Percentiles rank a stretch among this genome's conserved stretches.
Conservation (phyloP, 305 asterid genomes). For the Salvia sclarea region DNA sequence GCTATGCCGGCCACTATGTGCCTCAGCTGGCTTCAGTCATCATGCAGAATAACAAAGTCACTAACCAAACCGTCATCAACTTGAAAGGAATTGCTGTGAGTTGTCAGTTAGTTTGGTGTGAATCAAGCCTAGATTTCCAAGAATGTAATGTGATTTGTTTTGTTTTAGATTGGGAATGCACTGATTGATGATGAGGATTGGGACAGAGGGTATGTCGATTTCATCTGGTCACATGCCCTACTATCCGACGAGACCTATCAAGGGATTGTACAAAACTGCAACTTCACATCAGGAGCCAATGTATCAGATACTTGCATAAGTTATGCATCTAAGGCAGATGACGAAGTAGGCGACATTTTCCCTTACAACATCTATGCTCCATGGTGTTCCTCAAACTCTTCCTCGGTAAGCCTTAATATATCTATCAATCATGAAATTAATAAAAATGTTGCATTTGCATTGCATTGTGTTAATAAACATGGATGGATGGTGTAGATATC, state of each 20-base stretch:
- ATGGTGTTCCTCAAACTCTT: slow-evolving; percentile 24
- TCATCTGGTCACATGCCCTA: slow-evolving; percentile 51
- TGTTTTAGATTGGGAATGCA: slow-evolving; percentile 62
- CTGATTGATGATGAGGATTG: slow-evolving; percentile 37
- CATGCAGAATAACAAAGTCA: slow-evolving; percentile 47
- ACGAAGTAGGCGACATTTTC: not conserved
- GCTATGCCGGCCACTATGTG: slow-evolving; percentile 59
- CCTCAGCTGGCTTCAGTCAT: slow-evolving; percentile 61
- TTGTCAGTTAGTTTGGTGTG: not conserved
- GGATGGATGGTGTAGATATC: slow-evolving; percentile 6
- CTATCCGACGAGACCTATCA: slow-evolving; percentile 50
- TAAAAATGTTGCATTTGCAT: no score
- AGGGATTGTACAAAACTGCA: slow-evolving; percentile 45
- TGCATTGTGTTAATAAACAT: not conserved
- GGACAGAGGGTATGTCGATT: slow-evolving; percentile 38
- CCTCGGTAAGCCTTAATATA: slow-evolving; percentile 18
- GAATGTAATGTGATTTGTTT: not conserved
- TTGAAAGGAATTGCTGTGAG: slow-evolving; percentile 64
- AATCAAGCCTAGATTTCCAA: no score
- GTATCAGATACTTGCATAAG: slow-evolving; percentile 24
- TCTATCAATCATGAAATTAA: no score
- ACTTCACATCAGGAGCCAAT: slow-evolving; percentile 31
- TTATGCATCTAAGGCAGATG: not conserved
- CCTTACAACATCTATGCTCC: slow-evolving; percentile 27
- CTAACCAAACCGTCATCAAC: slow-evolving; percentile 50